Evolutionary conservation across 495 filamentous ascomycete species (phyloP), one percentile per base, ranked within the genome.

Genomic region (Aspergillus olivimuriae): DNA sequence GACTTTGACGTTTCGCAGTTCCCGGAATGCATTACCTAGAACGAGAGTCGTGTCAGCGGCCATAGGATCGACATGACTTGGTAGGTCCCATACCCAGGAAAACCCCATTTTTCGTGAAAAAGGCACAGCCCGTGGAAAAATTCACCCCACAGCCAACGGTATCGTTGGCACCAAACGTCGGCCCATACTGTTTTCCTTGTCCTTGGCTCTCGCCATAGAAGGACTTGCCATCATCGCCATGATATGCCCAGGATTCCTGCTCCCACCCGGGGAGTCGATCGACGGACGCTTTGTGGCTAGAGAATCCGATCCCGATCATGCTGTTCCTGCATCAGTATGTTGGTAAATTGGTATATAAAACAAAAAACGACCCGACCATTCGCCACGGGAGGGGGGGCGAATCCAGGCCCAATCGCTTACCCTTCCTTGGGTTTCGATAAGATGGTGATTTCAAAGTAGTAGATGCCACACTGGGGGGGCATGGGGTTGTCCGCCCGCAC

Each of bases 391-490:
- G 15, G 23, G 9, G 2, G 4, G 24, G 10, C 28, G n/a, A n/a
- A 32, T 2, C 20, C 1, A 11, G 4, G 4, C 4, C 20, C 16
- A 14, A 4, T 28, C 22, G 74, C 86, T 46, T 76, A 94, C 89
- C 89, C 87, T 54, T 95, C 91, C 65, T 87, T 84, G 50, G 84
- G 85, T 53, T 83, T 86, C 2, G 84, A 83, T 33, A 90, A 61
- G 40, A 99, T 80, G n/a, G 80, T 85, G 9, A 95, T 80, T 69
- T 99, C 92, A 62, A 85, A 99, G 61, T 99, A 99, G 64, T 95
- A 97, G 42, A 98, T 83, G 0, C 92, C 92, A 52, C 85, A 89
- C 61, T 94, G 81, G 35, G 81, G 74, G n/a, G 92, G 86, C 83
- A 98, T 96, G 19, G 81, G 80, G 61, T 90, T 74, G 55, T 99